These are phyloP conservation scores for Naumovozyma castellii DNA, from an alignment of 805 yeast genomes.

Conservation along the genomic window DNA sequence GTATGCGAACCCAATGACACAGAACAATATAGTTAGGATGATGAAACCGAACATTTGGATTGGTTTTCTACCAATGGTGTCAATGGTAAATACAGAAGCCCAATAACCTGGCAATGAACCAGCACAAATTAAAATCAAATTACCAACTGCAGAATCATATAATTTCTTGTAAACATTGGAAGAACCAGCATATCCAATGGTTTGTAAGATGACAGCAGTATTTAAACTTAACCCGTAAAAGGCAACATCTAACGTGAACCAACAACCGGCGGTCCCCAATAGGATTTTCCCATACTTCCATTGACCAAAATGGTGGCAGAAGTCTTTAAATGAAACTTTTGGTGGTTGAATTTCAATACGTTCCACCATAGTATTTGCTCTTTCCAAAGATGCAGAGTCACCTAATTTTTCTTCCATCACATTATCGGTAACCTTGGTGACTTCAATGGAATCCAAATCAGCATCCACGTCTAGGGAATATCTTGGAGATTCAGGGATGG, in stretches of 20 bases:
- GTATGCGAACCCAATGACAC: slow-evolving; percentile 78
- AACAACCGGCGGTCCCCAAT: slow-evolving; percentile 82
- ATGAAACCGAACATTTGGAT: slow-evolving; percentile 70
- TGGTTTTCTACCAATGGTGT: slow-evolving; percentile 75
- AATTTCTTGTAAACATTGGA: slow-evolving; percentile 59
- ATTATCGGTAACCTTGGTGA: neutral
- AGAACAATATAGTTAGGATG: slow-evolving; percentile 61
- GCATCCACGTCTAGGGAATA: slow-evolving; percentile 68
- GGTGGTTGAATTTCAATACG: slow-evolving; percentile 39
- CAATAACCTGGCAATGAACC: slow-evolving; percentile 95
- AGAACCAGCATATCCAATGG: slow-evolving; percentile 76
- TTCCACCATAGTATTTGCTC: neutral
- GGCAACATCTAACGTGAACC: slow-evolving; percentile 88
- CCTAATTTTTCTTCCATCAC: slow-evolving; percentile 10
- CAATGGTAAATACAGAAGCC: slow-evolving; percentile 72
- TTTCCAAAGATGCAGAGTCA: neutral
- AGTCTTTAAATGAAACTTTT: slow-evolving; percentile 74
- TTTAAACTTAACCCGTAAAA: slow-evolving; percentile 83
- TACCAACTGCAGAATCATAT: slow-evolving; percentile 81
- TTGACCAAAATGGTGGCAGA: slow-evolving; percentile 61
- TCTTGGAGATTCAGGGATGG: slow-evolving; percentile 93
- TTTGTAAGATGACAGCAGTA: slow-evolving; percentile 65
- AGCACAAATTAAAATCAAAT: slow-evolving; percentile 84
- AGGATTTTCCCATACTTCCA: slow-evolving; percentile 83
- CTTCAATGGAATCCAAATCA: slow-evolving; percentile 3